phyloP scores from a whole-genome alignment of 2,329 filamentous ascomycete species.

The Scleromitrula shiraiana region DNA sequence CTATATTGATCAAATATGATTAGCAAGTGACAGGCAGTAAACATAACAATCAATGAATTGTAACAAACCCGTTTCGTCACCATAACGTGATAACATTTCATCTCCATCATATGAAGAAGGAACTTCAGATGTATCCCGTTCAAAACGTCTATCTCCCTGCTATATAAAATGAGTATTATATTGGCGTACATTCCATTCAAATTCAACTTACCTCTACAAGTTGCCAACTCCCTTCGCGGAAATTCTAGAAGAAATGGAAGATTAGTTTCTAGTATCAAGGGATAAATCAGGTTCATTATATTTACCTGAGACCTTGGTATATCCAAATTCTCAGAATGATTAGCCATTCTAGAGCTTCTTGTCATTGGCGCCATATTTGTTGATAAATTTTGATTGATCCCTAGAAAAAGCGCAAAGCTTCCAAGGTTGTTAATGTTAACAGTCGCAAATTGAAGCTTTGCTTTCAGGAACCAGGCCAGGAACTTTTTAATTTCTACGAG shows the following conservation, averaged over 20 bases:
- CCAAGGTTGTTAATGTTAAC: constrained; percentile 1
- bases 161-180: background rate
- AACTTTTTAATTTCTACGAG: background rate
- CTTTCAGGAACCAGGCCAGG: too few relatives aligned
- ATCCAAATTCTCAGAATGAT: constrained; percentile 14
- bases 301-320: constrained; percentile 14
- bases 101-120: constrained; percentile 29
- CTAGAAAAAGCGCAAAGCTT: background rate
- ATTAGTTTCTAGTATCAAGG: constrained; percentile 14
- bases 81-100: constrained; percentile 28
- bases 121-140: constrained; percentile 27
- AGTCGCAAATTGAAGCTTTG: constrained; percentile 1
- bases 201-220: constrained; percentile 22
- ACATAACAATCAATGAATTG: constrained; percentile 3
- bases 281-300: constrained; percentile 4
- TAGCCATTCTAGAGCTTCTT: constrained; percentile 18
- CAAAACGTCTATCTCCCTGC: constrained; percentile 22
- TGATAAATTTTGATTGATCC: background rate
- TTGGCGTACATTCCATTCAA: background rate
- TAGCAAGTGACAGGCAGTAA: background rate
- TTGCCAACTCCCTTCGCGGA: constrained; percentile 28
- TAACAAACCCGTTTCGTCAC: constrained; percentile 24
- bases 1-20: constrained; percentile 3
- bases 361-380: constrained; percentile 28
- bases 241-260: constrained; percentile 16